A percentile compares a stretch with the other conserved stretches of the same genome.
Conservation (phyloP, 2,329 filamentous ascomycete genomes). For the Claviceps purpurea region DNA sequence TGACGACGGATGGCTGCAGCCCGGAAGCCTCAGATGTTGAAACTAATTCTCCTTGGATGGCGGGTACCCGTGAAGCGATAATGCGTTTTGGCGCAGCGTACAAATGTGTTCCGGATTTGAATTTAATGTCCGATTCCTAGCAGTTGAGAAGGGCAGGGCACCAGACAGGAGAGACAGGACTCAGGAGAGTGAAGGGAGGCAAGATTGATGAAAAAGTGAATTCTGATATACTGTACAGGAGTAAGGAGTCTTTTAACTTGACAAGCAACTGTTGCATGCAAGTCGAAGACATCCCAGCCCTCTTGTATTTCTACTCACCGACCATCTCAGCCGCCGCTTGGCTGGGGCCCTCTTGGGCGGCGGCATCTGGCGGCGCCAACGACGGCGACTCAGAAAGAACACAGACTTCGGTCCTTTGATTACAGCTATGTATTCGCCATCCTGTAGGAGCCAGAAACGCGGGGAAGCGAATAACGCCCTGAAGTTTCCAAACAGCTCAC, state of each 20-base stretch:
- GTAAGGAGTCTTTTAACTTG: too few species aligned
- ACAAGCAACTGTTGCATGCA: constrained; percentile 1
- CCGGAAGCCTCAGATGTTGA: background rate
- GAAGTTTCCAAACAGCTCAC: too few species aligned
- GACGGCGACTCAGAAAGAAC: background rate
- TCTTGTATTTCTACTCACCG: constrained; percentile 8
- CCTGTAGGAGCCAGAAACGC: constrained; percentile 3
- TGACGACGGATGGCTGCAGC: background rate
- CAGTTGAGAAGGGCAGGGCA: background rate
- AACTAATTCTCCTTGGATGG: background rate
- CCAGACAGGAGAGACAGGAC: background rate
- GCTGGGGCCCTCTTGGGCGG: background rate
- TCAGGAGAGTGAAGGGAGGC: background rate
- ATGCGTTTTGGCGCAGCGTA: background rate
- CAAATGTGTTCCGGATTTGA: background rate
- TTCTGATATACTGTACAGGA: background rate
- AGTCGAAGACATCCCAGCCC: constrained; percentile 7
- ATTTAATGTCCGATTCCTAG: background rate
- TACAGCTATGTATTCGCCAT: constrained; percentile 2
- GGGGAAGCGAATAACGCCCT: too few species aligned
- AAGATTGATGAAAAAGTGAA: background rate
- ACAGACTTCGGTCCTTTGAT: constrained; percentile 1
- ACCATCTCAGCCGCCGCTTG: constrained; percentile 3
- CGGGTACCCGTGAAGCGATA: background rate
- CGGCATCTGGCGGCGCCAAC: constrained; percentile 2